phyloP scores from a whole-genome alignment of 2,329 filamentous ascomycete species.

The Alternaria novae-zelandiae region DNA sequence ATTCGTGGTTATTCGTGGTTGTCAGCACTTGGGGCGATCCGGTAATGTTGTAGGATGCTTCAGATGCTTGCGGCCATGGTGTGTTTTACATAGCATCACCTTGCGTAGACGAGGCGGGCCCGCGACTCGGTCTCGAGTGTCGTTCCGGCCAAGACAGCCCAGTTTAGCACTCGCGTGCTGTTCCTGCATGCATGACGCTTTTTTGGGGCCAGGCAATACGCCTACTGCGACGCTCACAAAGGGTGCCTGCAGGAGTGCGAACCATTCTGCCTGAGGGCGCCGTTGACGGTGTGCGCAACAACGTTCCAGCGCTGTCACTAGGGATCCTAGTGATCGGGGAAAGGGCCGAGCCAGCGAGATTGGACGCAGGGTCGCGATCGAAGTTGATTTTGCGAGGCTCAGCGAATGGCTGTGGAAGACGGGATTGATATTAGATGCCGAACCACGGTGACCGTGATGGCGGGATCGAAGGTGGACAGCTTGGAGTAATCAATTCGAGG shows the following conservation, averaged over 20 bases:
- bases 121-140: constrained; percentile 25
- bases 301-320: not conserved
- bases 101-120: constrained; percentile 18
- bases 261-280: not conserved
- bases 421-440: constrained; percentile 7
- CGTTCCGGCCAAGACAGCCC: constrained; percentile 20
- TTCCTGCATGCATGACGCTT: constrained; percentile 26
- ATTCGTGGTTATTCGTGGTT: constrained; percentile 1
- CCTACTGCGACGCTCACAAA: constrained; percentile 7
- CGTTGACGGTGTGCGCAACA: not conserved
- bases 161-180: constrained; percentile 19
- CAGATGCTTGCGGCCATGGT: constrained; percentile 22
- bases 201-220: constrained; percentile 16
- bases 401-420: not conserved
- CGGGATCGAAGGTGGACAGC: constrained; percentile 6
- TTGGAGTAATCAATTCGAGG: constrained; percentile 21
- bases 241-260: not conserved
- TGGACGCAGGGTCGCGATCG: not conserved
- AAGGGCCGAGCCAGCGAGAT: not conserved
- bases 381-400: not conserved
- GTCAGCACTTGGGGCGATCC: constrained; percentile 16
- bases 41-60: constrained; percentile 11
- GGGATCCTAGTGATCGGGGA: not conserved
- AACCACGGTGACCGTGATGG: constrained; percentile 1
- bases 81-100: constrained; percentile 22